Base-by-base conservation (phyloP, 306 rosid genomes). In the Canavalia gladiata region DNA sequence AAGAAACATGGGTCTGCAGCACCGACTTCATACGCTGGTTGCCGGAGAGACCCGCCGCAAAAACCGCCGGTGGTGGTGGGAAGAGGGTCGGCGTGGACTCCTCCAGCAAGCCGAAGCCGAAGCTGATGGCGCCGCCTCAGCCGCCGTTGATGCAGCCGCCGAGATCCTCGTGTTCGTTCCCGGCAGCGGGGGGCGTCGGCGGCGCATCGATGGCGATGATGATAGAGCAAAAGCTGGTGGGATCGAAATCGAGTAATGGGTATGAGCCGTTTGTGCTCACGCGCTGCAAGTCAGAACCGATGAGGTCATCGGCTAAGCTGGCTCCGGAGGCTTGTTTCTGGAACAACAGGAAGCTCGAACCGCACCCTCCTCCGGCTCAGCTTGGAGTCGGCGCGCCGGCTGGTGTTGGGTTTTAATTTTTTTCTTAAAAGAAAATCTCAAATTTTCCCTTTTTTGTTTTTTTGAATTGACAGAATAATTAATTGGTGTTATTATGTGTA, bases 201-300 rank as follows among this genome's bases (percentile, higher is more conserved):
- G 85, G 87, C 37, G 3, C 86, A 78, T 91, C 97, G 1, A 90
- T 91, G 94, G 93, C 95, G 8, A 67, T 82, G n/a, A 79, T 87
- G 88, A 89, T 90, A 29, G 99, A 92, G 81, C 93, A 90, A 89
- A 95, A 91, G 88, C 84, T 89, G 76, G 83, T 83, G 65, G 95
- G 92, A 7, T 82, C 94, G 0, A 85, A 83, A 65, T 72, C 84
- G 4, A 74, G 35, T n/a, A 82, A 87, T 39, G 91, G 78, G 2
- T 91, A 91, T 64, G 97, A 93, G 91, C 98, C 99, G 81, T 91
- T 89, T 35, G 94, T 87, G 63, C 94, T 95, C 12, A 93, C 89
- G 9, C 91, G 99, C 34, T 95, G 99, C 77, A 93, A 95, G 85
- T 95, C 99, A 66, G 99, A 95, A 94, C 99, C 99, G 56, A 84